These are phyloP conservation scores for Diutina neorugosa DNA, from an alignment of 1,139 yeast genomes.

Conservation along the genomic window DNA sequence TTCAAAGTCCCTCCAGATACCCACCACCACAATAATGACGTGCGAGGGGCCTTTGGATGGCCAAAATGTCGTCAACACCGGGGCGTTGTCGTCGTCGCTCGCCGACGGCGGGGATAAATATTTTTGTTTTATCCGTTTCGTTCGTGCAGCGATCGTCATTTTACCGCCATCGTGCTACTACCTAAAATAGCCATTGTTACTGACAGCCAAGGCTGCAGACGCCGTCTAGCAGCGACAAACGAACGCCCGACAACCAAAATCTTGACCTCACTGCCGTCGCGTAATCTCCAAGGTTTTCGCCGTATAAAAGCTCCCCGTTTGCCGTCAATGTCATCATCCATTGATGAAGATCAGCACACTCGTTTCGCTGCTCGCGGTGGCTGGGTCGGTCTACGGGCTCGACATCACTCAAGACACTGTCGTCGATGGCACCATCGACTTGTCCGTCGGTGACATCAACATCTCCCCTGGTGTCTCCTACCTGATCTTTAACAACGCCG, in stretches of 20 bases:
- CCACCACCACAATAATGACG: too few relatives aligned
- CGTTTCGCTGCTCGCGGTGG: not conserved
- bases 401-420: conserved; percentile 1
- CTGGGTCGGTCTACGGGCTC: not conserved
- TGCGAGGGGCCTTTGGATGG: too few relatives aligned
- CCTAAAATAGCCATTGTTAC: not conserved
- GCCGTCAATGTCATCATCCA: not conserved
- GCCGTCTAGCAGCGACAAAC: not conserved
- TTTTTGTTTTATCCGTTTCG: not conserved
- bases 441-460: not conserved
- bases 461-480: not conserved
- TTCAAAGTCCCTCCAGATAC: too few relatives aligned
- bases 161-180: not conserved
- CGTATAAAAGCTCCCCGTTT: not conserved
- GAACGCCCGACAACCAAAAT: not conserved
- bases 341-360: not conserved
- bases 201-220: not conserved
- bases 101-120: not conserved
- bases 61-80: too few relatives aligned
- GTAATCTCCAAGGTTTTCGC: not conserved
- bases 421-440: not conserved
- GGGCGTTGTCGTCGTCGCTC: too few relatives aligned
- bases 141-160: not conserved
- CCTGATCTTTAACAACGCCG: not conserved
- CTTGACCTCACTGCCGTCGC: not conserved